Conservation (phyloP, 2,329 filamentous ascomycete genomes). For the Pseudogymnoascus sp. region DNA sequence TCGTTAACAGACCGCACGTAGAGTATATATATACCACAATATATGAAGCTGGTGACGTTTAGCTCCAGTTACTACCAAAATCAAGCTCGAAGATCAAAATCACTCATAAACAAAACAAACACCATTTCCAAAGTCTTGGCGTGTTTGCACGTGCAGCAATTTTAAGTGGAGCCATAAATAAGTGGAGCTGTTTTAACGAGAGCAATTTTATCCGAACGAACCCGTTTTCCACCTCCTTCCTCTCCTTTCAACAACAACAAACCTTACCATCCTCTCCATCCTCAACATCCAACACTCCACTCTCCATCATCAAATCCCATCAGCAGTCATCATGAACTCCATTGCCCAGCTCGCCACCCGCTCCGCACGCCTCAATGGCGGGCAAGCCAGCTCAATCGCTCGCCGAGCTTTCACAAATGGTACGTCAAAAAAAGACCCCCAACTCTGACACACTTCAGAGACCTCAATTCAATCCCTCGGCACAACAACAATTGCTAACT, state of each 20-base stretch:
- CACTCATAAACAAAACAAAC: conserved; percentile 3
- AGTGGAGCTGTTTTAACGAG: conserved; percentile 9
- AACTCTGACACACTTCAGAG: not conserved
- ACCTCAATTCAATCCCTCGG: conserved; percentile 1
- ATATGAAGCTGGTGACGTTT: not conserved
- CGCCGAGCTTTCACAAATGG: conserved; percentile 24
- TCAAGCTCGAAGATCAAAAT: not conserved
- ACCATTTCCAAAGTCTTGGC: not conserved
- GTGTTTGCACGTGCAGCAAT: conserved; percentile 9
- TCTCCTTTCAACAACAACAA: conserved; percentile 10
- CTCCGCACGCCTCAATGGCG: conserved; percentile 20
- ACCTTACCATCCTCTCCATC: not conserved
- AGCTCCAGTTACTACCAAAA: not conserved
- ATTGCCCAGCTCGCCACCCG: conserved; percentile 19
- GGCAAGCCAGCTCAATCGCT: conserved; percentile 21
- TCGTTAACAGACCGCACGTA: not conserved
- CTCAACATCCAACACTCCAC: conserved; percentile 12
- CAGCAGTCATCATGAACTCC: conserved; percentile 23
- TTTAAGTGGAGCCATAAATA: conserved; percentile 3
- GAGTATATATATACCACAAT: not conserved
- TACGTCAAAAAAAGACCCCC: conserved; percentile 16
- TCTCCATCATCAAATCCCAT: conserved; percentile 18
- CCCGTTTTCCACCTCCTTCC: conserved; percentile 11
- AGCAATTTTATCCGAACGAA: conserved; percentile 9
- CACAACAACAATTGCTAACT: conserved; percentile 13